Evolutionary conservation across 2,329 filamentous ascomycete genomes (phyloP).

Genomic region (Alternaria conjuncta): DNA sequence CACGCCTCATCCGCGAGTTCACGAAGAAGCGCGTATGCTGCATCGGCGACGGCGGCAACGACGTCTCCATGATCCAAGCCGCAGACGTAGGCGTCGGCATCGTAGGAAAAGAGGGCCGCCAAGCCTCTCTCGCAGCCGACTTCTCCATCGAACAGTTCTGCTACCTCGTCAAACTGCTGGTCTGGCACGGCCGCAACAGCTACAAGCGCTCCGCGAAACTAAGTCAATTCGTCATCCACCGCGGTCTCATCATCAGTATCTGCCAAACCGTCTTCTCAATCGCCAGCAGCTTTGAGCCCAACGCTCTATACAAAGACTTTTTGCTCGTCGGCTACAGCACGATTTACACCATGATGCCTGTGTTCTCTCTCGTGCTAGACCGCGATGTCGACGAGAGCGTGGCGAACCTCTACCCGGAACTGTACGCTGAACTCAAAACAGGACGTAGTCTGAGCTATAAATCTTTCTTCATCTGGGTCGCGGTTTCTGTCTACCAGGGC

Average conservation of each 20-base stretch:
- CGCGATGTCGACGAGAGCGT: constrained; percentile 93
- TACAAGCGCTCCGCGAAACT: constrained; percentile 97
- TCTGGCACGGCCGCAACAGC: constrained; percentile 97
- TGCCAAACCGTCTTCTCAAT: constrained; percentile 99
- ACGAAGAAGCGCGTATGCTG: constrained; percentile 97
- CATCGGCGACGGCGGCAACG: constrained; percentile 97
- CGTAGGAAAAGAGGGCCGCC: constrained; percentile 94
- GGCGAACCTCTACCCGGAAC: constrained; percentile 92
- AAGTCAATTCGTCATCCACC: constrained; percentile 97
- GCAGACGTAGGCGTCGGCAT: constrained; percentile 98
- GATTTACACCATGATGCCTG: constrained; percentile 90
- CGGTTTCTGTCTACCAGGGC: constrained; percentile 94
- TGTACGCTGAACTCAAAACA: constrained; percentile 95
- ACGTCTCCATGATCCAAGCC: constrained; percentile 98
- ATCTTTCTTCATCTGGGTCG: constrained; percentile 96
- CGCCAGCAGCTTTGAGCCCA: constrained; percentile 88
- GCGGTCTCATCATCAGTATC: constrained; percentile 91
- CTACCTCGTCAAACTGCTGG: constrained; percentile 93
- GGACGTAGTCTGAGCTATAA: constrained; percentile 87
- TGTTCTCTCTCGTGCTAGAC: constrained; percentile 92
- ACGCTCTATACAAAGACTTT: constrained; percentile 93
- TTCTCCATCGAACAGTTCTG: constrained; percentile 97
- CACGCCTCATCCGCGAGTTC: constrained; percentile 84
- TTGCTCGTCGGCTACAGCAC: constrained; percentile 96
- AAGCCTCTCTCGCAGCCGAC: constrained; percentile 93